Evolutionary conservation across 345 rosid species (phyloP), one percentile per base, ranked within the genome.

Genomic region (Bruguiera parviflora): DNA sequence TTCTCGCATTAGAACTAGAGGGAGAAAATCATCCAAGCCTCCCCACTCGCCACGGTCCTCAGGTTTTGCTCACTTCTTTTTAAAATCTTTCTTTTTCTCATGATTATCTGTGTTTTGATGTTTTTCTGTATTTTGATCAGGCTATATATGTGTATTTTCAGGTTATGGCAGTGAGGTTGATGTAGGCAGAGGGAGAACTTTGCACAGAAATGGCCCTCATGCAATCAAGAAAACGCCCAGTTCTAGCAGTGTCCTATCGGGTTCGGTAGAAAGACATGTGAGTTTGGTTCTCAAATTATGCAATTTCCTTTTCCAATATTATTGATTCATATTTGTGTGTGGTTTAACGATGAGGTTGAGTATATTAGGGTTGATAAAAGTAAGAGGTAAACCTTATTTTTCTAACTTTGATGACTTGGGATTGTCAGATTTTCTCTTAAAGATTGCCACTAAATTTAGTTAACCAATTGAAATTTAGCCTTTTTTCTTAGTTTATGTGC

Each of bases 1-100:
- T 79, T 79, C 90, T 64, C 88, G 90, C 43, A 62, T 84, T 58
- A 84, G 78, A 70, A 63, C 52, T 25, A 75, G 74, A 61, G 79
- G 80, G 69, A 63, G 27, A 51, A 78, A 77, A 52, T 83, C 86
- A 18, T 58, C 72, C 68, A 71, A 78, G 75, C 82, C 81, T 62
- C 78, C 82, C 66, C 51, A 63, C 10, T 64, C 78, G 1, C 74
- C 75, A 0, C 6, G 5, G 52, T 46, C 76, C 71, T 73, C 86
- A 70, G 89, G 91, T 85, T 73, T 21, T 70, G 27, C 25, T 28
- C 58, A 39, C 37, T 15, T 43, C 32, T 51, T 61, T 62, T 1
- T 22, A 31, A 47, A 52, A 22, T 13, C 61, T 25, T 49, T 61
- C 8, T 28, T 35, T 43, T 69, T 52, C 19, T 2, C 7, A 28